Conservation (phyloP, 2,329 filamentous ascomycete genomes). For the Metarhizium anisopliae region DNA sequence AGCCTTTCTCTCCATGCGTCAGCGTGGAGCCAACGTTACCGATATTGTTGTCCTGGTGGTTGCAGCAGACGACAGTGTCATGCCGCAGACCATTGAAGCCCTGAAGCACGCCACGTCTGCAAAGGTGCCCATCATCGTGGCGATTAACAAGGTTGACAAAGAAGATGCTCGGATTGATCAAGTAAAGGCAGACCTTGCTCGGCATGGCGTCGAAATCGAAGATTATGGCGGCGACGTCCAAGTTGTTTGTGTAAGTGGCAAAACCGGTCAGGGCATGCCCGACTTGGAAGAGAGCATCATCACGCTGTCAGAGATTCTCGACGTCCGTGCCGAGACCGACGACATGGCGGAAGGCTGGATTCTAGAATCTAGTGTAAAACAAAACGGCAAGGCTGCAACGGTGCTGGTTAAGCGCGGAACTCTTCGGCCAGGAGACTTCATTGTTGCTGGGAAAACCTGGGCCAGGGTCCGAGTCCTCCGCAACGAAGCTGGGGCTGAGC, state of each 20-base stretch:
- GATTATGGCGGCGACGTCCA: conserved; percentile 94
- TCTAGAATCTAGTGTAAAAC: conserved; percentile 82
- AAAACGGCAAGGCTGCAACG: conserved; percentile 75
- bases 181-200: conserved; percentile 80
- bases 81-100: conserved; percentile 92
- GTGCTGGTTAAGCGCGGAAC: conserved; percentile 85
- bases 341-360: conserved; percentile 87
- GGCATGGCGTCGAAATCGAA: conserved; percentile 82
- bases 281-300: conserved; percentile 87
- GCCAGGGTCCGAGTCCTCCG: conserved; percentile 74
- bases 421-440: conserved; percentile 66
- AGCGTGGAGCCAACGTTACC: conserved; percentile 89
- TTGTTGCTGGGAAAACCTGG: conserved; percentile 86
- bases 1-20: conserved; percentile 91
- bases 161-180: conserved; percentile 68
- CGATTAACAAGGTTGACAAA: conserved; percentile 96
- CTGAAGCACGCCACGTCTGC: conserved; percentile 85
- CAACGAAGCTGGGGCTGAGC: conserved; percentile 70
- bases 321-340: conserved; percentile 71
- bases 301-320: conserved; percentile 79
- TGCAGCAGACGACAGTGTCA: conserved; percentile 93
- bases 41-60: conserved; percentile 96
- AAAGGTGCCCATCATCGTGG: conserved; percentile 91
- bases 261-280: conserved; percentile 85
- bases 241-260: conserved; percentile 83